Percentiles rank a stretch among this genome's conserved stretches.
Evolutionary conservation across 805 yeast genomes (phyloP).

Genomic region (Saturnispora dispora): DNA sequence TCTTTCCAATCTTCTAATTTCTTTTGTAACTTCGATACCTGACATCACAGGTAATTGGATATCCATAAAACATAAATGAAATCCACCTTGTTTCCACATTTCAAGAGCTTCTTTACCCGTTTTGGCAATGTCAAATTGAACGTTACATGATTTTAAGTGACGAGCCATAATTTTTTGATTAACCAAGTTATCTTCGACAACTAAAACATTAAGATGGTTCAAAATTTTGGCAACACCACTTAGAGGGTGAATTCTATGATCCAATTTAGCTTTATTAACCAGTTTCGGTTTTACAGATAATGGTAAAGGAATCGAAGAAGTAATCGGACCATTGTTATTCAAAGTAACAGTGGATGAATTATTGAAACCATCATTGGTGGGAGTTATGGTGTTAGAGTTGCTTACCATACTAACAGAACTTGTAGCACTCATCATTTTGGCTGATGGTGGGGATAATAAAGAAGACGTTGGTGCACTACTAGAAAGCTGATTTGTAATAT

Average conservation of each 20-base stretch:
- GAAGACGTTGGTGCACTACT: conserved; percentile 4
- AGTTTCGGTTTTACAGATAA: not conserved
- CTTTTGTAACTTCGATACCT: conserved; percentile 91
- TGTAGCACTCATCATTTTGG: not conserved
- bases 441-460: not conserved
- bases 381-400: not conserved
- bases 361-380: not conserved
- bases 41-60: conserved; percentile 93
- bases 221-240: conserved; percentile 46
- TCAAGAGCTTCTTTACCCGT: conserved; percentile 94
- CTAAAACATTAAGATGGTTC: conserved; percentile 82
- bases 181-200: conserved; percentile 93
- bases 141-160: conserved; percentile 75
- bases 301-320: not conserved
- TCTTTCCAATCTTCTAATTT: conserved; percentile 76
- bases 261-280: conserved; percentile 3
- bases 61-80: conserved; percentile 93
- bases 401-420: not conserved
- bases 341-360: not conserved
- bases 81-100: conserved; percentile 91
- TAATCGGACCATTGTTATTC: not conserved
- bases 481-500: not conserved
- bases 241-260: conserved; percentile 7
- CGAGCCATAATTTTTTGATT: conserved; percentile 88
- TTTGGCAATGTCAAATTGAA: conserved; percentile 77